phyloP scores from a whole-genome alignment of 2,329 filamentous ascomycete species.

The Talaromyces sp. region DNA sequence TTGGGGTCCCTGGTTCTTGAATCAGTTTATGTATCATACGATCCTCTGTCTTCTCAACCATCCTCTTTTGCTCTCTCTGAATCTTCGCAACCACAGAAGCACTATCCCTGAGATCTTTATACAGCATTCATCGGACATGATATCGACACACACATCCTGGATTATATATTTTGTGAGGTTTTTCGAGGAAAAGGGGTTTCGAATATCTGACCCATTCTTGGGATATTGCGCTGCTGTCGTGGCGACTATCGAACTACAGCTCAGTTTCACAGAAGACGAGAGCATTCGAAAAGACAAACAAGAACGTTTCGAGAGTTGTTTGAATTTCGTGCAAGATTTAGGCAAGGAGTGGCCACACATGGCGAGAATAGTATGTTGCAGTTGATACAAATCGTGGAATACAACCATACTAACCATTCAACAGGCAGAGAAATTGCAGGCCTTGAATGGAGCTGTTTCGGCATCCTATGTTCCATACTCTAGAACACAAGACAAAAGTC shows the following conservation, averaged over 20 bases:
- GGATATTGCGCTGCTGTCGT: constrained; percentile 50
- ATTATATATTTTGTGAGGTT: constrained; percentile 50
- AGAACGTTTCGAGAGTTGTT: constrained; percentile 42
- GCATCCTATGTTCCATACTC: constrained; percentile 38
- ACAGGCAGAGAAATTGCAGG: constrained; percentile 41
- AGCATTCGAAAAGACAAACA: constrained; percentile 39
- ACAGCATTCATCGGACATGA: constrained; percentile 50
- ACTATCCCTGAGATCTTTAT: constrained; percentile 52
- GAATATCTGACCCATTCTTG: constrained; percentile 45
- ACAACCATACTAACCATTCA: neutral
- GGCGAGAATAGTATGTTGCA: constrained; percentile 35
- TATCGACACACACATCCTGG: constrained; percentile 50
- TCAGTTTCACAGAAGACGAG: constrained; percentile 46
- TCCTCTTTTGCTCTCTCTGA: constrained; percentile 49
- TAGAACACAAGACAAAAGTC: constrained; percentile 30
- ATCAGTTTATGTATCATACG: constrained; percentile 51
- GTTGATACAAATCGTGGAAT: neutral
- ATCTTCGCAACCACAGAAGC: constrained; percentile 49
- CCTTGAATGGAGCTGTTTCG: constrained; percentile 42
- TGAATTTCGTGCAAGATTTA: constrained; percentile 41
- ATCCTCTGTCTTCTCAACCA: constrained; percentile 52
- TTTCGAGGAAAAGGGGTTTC: constrained; percentile 42
- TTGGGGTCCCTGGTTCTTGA: constrained; percentile 51
- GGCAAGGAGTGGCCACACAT: constrained; percentile 45
- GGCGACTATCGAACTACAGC: constrained; percentile 51